Conservation (phyloP, 495 filamentous ascomycete species). For the Neurospora sp. region DNA sequence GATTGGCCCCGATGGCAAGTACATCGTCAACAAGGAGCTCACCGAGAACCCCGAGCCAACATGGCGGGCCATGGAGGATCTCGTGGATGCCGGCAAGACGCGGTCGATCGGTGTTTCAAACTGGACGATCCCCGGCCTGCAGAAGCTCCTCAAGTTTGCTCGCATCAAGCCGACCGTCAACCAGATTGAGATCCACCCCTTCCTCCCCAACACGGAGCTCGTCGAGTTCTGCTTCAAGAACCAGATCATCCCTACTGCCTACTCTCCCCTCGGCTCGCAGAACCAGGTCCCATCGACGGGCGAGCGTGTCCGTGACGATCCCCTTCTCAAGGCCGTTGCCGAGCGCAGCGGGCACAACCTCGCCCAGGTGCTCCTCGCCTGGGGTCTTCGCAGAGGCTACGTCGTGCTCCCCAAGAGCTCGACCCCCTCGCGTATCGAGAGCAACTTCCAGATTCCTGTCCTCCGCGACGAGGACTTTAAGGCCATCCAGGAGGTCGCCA, state of each 20-base stretch:
- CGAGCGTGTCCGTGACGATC: constrained; percentile 32
- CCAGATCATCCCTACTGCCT: constrained; percentile 55
- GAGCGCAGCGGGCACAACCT: constrained; percentile 29
- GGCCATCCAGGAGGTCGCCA: constrained; percentile 30
- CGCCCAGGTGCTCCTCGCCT: constrained; percentile 39
- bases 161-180: constrained; percentile 37
- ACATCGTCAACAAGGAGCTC: constrained; percentile 28
- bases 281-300: constrained; percentile 44
- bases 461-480: constrained; percentile 31
- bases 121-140: constrained; percentile 33
- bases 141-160: constrained; percentile 30
- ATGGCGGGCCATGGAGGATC: constrained; percentile 39
- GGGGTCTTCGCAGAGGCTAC: constrained; percentile 33
- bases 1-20: constrained; percentile 48
- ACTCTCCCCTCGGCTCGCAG: constrained; percentile 53
- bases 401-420: constrained; percentile 46
- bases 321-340: constrained; percentile 30
- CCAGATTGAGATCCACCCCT: constrained; percentile 44
- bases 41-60: constrained; percentile 48
- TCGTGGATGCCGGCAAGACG: constrained; percentile 28
- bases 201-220: constrained; percentile 42
- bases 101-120: constrained; percentile 42
- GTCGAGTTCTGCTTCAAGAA: constrained; percentile 46
- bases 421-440: constrained; percentile 53
- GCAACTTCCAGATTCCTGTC: constrained; percentile 38